Conservation (phyloP, 192 early-diverging fungal genomes). For the Dissophora globulifera region DNA sequence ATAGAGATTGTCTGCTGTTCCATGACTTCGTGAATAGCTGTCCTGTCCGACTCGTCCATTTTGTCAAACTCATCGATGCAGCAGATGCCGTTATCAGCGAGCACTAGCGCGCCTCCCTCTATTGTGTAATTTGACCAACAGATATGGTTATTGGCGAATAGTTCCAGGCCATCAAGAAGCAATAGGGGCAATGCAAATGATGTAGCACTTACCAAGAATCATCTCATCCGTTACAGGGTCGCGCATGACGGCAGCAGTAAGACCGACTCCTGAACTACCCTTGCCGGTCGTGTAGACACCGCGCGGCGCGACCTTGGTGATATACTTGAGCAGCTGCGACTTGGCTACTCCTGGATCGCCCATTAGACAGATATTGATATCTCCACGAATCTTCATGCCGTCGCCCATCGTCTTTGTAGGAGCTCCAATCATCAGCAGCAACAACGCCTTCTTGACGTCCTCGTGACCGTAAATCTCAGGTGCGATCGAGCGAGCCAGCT, state of each 20-base stretch:
- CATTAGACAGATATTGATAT: slow-evolving; percentile 97
- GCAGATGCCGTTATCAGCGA: slow-evolving; percentile 98
- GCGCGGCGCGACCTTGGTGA: slow-evolving; percentile 92
- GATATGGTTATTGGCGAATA: background rate
- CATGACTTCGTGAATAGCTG: slow-evolving; percentile 99
- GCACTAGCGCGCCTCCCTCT: slow-evolving; percentile 96
- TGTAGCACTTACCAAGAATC: slow-evolving; percentile 72
- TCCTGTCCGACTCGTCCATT: slow-evolving; percentile 97
- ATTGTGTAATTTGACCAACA: background rate
- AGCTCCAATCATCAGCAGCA: slow-evolving; percentile 86
- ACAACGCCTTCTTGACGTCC: slow-evolving; percentile 91
- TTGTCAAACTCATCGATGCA: slow-evolving; percentile 99
- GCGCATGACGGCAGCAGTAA: slow-evolving; percentile 94
- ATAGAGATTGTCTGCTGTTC: slow-evolving; percentile 99
- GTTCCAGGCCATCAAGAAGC: background rate
- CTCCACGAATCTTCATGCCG: slow-evolving; percentile 96
- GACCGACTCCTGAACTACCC: slow-evolving; percentile 94
- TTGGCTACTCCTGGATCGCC: slow-evolving; percentile 99
- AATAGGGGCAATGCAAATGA: background rate
- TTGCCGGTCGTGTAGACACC: slow-evolving; percentile 97
- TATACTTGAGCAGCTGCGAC: slow-evolving; percentile 95
- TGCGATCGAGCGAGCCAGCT: slow-evolving; percentile 80
- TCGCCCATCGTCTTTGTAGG: slow-evolving; percentile 85
- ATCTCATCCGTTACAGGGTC: slow-evolving; percentile 95
- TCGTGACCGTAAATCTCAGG: slow-evolving; percentile 95